These are phyloP conservation scores for Glycine latifolia DNA, from an alignment of 306 rosid genomes.

Conservation along the genomic window DNA sequence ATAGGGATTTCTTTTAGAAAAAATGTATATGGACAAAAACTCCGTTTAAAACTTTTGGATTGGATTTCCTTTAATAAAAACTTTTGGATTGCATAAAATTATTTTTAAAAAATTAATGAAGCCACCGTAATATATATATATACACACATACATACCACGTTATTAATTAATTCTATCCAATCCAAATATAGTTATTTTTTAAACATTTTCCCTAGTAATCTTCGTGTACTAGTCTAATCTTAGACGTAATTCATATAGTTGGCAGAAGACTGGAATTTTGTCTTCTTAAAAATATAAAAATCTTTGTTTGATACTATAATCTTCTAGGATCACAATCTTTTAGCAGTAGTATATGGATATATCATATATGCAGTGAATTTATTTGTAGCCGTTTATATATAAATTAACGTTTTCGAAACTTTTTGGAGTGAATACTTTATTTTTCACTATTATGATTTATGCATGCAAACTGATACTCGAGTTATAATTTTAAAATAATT, in stretches of 20 bases:
- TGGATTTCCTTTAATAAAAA: too few species aligned
- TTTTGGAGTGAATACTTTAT: not conserved
- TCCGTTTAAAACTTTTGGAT: too few species aligned
- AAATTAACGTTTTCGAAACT: not conserved
- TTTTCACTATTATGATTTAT: not conserved
- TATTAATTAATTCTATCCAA: too few species aligned
- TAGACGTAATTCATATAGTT: not conserved
- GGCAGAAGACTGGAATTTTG: conserved; percentile 7
- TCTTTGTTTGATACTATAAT: not conserved
- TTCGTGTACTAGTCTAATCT: not conserved
- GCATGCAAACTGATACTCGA: not conserved
- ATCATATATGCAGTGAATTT: not conserved
- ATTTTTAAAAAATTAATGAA: too few species aligned
- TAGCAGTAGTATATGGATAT: not conserved
- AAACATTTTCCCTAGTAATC: not conserved
- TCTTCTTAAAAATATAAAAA: not conserved
- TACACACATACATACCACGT: too few species aligned
- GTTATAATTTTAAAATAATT: not conserved
- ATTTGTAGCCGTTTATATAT: not conserved
- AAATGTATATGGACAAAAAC: too few species aligned
- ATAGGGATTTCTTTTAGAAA: too few species aligned
- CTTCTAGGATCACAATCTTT: not conserved
- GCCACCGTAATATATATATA: too few species aligned
- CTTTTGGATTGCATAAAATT: too few species aligned
- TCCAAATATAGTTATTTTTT: too few species aligned